These are phyloP conservation scores for Helianthus annuus DNA, from an alignment of 129 eudicot species.

Conservation along the genomic window HanXRQr2.0-SUNRISE NC_035445.2:2907925-2908424, in stretches of 20 bases:
- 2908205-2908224: slow-evolving; percentile 2
- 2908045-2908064: not conserved
- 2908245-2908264: slow-evolving; percentile 41
- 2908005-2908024: not conserved
- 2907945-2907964: not conserved
- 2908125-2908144: slow-evolving; percentile 23
- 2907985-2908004: not conserved
- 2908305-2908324: slow-evolving; percentile 36
- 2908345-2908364: slow-evolving; percentile 46
- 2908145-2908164: slow-evolving; percentile 24
- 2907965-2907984: slow-evolving; percentile 11
- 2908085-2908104: not conserved
- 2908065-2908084: not conserved
- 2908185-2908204: not conserved
- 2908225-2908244: slow-evolving; percentile 4
- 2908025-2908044: not conserved
- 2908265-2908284: slow-evolving; percentile 52
- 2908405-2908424: slow-evolving; percentile 24
- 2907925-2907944: slow-evolving; percentile 9
- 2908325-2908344: slow-evolving; percentile 29
- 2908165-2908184: slow-evolving; percentile 26
- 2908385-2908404: slow-evolving; percentile 43
- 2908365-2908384: slow-evolving; percentile 47
- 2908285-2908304: slow-evolving; percentile 43
- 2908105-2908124: slow-evolving; percentile 12